Evolutionary conservation across 1,139 yeast species (phyloP), one percentile per base, ranked within the genome.

Genomic region (Eremothecium sinecaudum): DNA sequence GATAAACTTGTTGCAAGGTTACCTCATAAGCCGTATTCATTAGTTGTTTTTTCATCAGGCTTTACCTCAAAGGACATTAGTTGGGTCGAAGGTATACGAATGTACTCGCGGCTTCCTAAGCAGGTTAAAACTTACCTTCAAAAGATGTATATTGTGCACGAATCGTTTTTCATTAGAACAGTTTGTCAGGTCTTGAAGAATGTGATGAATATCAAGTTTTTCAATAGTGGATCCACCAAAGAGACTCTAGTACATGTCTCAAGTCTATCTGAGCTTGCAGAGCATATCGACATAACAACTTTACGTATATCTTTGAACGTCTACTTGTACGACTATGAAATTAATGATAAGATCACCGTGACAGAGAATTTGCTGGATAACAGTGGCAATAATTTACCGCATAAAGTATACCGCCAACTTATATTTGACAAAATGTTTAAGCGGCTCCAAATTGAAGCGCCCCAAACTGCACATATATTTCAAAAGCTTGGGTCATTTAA

Each of bases 151-250:
- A 71, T 87, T 25, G 94, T 90, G 4, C 97, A 90, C 57, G 96
- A 87, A 49, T 79, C 83, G 35, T 86, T 95, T 90, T 73, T 90
- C 62, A 73, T 84, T 12, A 74, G 86, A 47, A 79, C 94, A 0
- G 69, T 86, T 23, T 71, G 83, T 14, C 90, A 83, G 39, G 71
- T 84, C 34, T 62, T 83, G 40, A 66, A 76, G 39, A 81, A 79
- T 47, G 68, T 76, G 2, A 64, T 75, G 47, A 67, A 67, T 33
- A 59, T 69, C 38, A 64, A 71, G 43, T 63, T 67, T 44, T 46
- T 62, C 32, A 37, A 26, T 16, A 31, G 34, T 21, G 46, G 37
- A 11, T 37, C 42, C 27, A 32, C 43, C 4, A 38, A 46, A 3
- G 40, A 46, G 8, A 42, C 50, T 4, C 42, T 47, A 24, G 42